Evolutionary conservation across 2,329 filamentous ascomycete species (phyloP).

Genomic region (Trichophyton verrucosum): DNA sequence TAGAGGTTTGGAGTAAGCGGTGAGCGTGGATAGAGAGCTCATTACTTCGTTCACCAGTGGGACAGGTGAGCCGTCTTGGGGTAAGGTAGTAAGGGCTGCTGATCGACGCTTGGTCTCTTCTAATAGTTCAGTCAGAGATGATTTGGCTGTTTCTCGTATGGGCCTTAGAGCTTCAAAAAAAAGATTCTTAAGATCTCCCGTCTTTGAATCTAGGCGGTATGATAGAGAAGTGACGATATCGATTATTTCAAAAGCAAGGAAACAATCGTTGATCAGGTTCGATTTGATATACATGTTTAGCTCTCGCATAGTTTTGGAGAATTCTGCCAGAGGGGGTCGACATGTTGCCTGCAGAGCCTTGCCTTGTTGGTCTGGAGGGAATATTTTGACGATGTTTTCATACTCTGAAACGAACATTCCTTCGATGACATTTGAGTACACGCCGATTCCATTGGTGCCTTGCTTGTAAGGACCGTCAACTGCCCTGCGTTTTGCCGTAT

Average conservation of each 20-base stretch:
- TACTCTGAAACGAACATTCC: slow-evolving; percentile 79
- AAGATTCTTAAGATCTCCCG: slow-evolving; percentile 71
- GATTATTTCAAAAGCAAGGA: slow-evolving; percentile 86
- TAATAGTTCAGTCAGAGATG: slow-evolving; percentile 67
- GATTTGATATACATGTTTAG: slow-evolving; percentile 79
- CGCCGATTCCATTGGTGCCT: slow-evolving; percentile 81
- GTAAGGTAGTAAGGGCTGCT: slow-evolving; percentile 52
- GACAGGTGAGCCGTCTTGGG: slow-evolving; percentile 64
- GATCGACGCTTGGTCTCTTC: slow-evolving; percentile 69
- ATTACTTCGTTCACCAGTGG: slow-evolving; percentile 74
- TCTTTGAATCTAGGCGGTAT: slow-evolving; percentile 64
- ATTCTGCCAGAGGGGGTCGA: slow-evolving; percentile 63
- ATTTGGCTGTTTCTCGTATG: slow-evolving; percentile 80
- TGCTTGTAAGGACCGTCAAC: slow-evolving; percentile 73
- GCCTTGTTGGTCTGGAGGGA: slow-evolving; percentile 73
- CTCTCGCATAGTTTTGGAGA: slow-evolving; percentile 74
- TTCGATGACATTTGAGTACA: slow-evolving; percentile 78
- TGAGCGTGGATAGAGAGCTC: slow-evolving; percentile 73
- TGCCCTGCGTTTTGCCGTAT: slow-evolving; percentile 63
- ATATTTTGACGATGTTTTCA: slow-evolving; percentile 79
- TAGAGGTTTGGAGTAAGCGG: slow-evolving; percentile 71
- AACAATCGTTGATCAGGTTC: slow-evolving; percentile 83
- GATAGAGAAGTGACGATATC: slow-evolving; percentile 76
- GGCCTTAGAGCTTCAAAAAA: slow-evolving; percentile 80
- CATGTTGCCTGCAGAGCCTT: slow-evolving; percentile 67